A percentile compares a stretch with the other conserved stretches of the same genome.
Conservation (phyloP, 768 basidiomycete genomes). For the Podaxis mareebaensis region DNA sequence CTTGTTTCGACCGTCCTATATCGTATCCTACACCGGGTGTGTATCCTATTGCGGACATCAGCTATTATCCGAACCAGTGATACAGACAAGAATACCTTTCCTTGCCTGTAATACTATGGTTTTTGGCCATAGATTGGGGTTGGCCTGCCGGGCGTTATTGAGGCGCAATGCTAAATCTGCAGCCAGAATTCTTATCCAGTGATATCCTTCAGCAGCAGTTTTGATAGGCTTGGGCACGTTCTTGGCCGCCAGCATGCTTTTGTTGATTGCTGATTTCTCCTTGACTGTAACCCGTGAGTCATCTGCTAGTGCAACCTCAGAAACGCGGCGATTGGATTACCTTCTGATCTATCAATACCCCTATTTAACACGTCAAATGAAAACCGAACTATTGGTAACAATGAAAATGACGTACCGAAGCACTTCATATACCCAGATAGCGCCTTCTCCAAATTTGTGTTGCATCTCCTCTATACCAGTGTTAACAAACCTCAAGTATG, state of each 20-base stretch:
- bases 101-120: conserved; percentile 79
- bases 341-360: conserved; percentile 88
- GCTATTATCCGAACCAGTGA: background rate
- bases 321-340: conserved; percentile 35
- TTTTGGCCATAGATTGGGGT: conserved; percentile 88
- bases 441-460: conserved; percentile 75
- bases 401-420: conserved; percentile 56
- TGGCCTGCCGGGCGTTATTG: conserved; percentile 72
- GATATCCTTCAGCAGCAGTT: conserved; percentile 71
- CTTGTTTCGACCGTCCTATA: conserved; percentile 74
- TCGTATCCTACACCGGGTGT: conserved; percentile 53
- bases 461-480: conserved; percentile 68
- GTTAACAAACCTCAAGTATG: conserved; percentile 5
- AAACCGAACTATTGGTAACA: conserved; percentile 5
- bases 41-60: conserved; percentile 10
- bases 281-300: conserved; percentile 57
- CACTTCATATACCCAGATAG: conserved; percentile 91
- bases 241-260: conserved; percentile 97
- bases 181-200: conserved; percentile 91
- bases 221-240: conserved; percentile 82
- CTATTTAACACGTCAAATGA: conserved; percentile 34
- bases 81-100: conserved; percentile 48
- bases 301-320: background rate
- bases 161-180: conserved; percentile 88
- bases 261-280: conserved; percentile 74